A percentile compares a stretch with the other conserved stretches of the same genome.
phyloP scores from a whole-genome alignment of 2,329 filamentous ascomycete species.

The Arachnomyces sp. region DNA sequence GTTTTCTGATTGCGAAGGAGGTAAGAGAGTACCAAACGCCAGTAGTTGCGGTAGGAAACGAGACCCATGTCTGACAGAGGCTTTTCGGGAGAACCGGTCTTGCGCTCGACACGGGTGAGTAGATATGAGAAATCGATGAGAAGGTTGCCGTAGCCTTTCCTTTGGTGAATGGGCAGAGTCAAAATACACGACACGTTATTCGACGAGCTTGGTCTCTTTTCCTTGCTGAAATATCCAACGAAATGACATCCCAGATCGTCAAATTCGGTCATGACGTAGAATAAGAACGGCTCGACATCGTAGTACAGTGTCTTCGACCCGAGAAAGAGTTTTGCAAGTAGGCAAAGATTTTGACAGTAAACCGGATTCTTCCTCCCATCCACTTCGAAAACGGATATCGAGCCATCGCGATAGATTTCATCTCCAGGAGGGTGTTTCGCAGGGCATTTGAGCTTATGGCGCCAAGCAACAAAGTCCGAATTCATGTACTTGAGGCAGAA shows the following conservation, averaged over 20 bases:
- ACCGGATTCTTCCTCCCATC: conserved; percentile 89
- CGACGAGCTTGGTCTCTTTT: conserved; percentile 86
- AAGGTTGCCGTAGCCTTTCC: conserved; percentile 92
- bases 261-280: conserved; percentile 92
- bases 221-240: conserved; percentile 99
- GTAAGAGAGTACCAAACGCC: conserved; percentile 80
- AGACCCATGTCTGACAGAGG: conserved; percentile 96
- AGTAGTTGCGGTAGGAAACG: conserved; percentile 95
- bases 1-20: conserved; percentile 61
- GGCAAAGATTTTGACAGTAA: conserved; percentile 92
- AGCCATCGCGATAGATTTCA: conserved; percentile 93
- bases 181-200: conserved; percentile 98
- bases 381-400: conserved; percentile 94
- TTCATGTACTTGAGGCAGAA: conserved; percentile 99
- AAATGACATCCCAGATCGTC: conserved; percentile 87
- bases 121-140: conserved; percentile 98
- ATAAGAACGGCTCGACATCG: conserved; percentile 97
- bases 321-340: conserved; percentile 91
- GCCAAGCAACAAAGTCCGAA: conserved; percentile 95
- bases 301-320: conserved; percentile 99
- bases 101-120: conserved; percentile 82
- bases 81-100: conserved; percentile 94
- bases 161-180: conserved; percentile 89
- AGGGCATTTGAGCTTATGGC: conserved; percentile 93
- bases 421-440: conserved; percentile 95